Evolutionary conservation across 192 early-diverging fungal species (phyloP).

Genomic region (Funneliformis geosporum): DNA sequence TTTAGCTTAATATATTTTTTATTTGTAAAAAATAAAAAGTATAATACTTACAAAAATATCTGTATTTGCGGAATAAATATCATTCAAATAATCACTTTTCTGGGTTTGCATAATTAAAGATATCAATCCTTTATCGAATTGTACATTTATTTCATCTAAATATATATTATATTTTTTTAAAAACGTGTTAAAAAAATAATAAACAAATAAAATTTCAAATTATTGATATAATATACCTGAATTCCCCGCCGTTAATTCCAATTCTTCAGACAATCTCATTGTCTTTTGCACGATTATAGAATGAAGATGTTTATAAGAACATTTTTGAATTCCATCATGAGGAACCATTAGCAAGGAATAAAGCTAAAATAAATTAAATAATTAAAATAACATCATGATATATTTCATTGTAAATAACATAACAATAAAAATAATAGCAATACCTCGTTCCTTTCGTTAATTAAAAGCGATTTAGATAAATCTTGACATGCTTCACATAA

Average conservation of each 20-base stretch:
- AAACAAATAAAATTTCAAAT: background rate
- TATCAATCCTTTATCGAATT: slow-evolving; percentile 17
- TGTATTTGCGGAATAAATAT: background rate
- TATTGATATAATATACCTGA: slow-evolving; percentile 24
- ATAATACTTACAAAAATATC: background rate
- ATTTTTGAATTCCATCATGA: slow-evolving; percentile 46
- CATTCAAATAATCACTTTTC: background rate
- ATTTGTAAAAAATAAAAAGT: background rate
- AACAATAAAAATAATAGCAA: background rate
- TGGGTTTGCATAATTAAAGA: slow-evolving; percentile 3
- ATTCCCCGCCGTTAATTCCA: slow-evolving; percentile 39
- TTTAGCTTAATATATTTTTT: no score
- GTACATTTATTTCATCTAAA: background rate
- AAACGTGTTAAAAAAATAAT: background rate
- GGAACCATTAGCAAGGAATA: slow-evolving; percentile 31
- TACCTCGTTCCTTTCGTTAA: slow-evolving; percentile 6
- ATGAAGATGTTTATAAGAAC: slow-evolving; percentile 40
- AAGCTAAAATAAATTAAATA: slow-evolving; percentile 27
- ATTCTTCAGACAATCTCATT: slow-evolving; percentile 37
- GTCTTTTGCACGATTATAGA: slow-evolving; percentile 27
- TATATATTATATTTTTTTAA: background rate
- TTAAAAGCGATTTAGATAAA: background rate
- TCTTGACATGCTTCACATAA: slow-evolving; percentile 13
- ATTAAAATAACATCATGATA: background rate
- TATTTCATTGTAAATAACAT: background rate